Evolutionary conservation across 129 eudicot species (phyloP), one percentile per base, ranked within the genome.

Genomic region (Tagetes patula): DNA sequence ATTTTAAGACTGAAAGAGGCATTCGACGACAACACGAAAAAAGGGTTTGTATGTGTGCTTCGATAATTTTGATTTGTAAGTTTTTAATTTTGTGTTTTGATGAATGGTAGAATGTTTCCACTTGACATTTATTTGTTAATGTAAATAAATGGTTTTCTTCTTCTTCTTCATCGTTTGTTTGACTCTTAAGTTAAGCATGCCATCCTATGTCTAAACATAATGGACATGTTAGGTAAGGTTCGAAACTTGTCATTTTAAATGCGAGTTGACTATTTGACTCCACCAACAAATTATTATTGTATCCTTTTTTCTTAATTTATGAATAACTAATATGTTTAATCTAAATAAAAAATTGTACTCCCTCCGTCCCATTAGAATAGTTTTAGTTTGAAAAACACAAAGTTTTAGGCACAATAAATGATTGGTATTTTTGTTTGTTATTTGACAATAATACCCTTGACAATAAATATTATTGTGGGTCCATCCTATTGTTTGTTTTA

Each of bases 111-210:
- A 69, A 62, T 58, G 53, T 58, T 67, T 73, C 34, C 70, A 73
- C 70, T 68, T 58, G 80, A 47, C 75, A 3, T 36, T 14, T 68
- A 3, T 36, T 14, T 68, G 68, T 76, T 58, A 76, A 73, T 76
- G 82, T 79, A 79, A 79, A 79, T 79, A 79, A 79, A 79, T 79
- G 77, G 73, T 62, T 72, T 64, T 20, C 27, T 20, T 20, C 27
- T 20, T 78, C 56, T 65, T 72, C 54, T 70, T 48, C 76, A 31
- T 62, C 76, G 70, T 64, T 72, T 72, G 48, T 41, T 62, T 71
- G 74, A 76, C 80, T 42, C 58, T 77, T 49, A 2, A 5, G 41
- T 61, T 69, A 8, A 68, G 47, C 56, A 56, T 67, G 52, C 39
- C 32, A n/a, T 7, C 20, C 60, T 76, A 56, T 68, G 12, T 14